phyloP scores from a whole-genome alignment of 192 early-diverging fungal genomes.

The Umbelopsis vinacea region DNA sequence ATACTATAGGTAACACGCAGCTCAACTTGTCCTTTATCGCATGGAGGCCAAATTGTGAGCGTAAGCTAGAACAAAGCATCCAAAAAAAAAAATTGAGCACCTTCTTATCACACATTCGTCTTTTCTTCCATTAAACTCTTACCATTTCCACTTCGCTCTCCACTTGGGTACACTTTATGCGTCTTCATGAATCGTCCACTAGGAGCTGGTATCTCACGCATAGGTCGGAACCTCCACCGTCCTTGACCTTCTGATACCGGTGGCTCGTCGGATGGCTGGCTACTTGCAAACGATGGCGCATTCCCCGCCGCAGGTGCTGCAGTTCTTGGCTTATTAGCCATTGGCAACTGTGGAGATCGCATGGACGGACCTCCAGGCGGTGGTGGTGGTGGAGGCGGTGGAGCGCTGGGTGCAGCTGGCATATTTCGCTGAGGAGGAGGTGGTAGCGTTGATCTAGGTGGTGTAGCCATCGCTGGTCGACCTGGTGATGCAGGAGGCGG shows the following conservation, averaged over 20 bases:
- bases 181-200: background rate
- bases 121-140: background rate
- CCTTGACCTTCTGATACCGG: slow-evolving; percentile 28
- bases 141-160: slow-evolving; percentile 27
- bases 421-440: background rate
- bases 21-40: background rate
- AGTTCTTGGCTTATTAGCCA: background rate
- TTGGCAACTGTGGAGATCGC: background rate
- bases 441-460: slow-evolving; percentile 27
- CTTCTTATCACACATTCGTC: background rate
- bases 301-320: background rate
- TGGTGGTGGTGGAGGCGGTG: slow-evolving; percentile 29
- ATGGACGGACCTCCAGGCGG: slow-evolving; percentile 21
- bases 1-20: too few species aligned
- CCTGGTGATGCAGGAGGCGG: slow-evolving; percentile 10
- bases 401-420: background rate
- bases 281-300: background rate
- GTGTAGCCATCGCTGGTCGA: background rate
- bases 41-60: background rate
- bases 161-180: slow-evolving; percentile 33
- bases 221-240: slow-evolving; percentile 31
- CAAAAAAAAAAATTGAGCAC: background rate
- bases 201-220: slow-evolving; percentile 25
- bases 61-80: background rate
- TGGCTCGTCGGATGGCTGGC: background rate